Base-by-base conservation (phyloP, 1,139 yeast genomes). In the Blastobotrys elegans region DNA sequence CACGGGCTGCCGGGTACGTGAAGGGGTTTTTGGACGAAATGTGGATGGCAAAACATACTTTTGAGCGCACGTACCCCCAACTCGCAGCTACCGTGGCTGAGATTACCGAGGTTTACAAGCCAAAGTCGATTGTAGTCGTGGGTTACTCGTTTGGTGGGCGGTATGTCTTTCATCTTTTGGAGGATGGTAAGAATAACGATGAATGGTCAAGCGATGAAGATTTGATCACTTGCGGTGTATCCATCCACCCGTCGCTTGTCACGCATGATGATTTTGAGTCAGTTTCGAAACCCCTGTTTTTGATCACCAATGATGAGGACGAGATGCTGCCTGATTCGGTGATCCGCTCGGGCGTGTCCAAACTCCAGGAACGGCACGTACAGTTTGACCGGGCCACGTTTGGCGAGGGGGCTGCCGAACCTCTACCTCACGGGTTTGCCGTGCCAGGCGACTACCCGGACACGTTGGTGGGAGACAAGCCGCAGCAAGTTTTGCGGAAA, bases 111-210 rank as follows among this genome's bases (percentile, higher is more conserved):
- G 61, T 62, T 0, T 68, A 66, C 53, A 58, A 57, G 14, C 72
- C 72, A 4, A 49, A 58, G 24, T 60, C 57, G 18, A 54, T 67
- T 2, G 63, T 66, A 1, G 57, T 69, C 4, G 56, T 69, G 32
- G 73, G 73, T 3, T 69, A 69, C 49, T 66, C 72, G 13, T 69
- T 65, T 53, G 73, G 73, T n/a, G 71, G 65, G 4, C 59, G 67
- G 40, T 65, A 67, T 38, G 71, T 62, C 14, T 46, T 65, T 46
- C 60, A 57, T 26, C 39, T 65, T 44, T 48, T 65, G 47, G 52
- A 58, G 49, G 46, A 42, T 29, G 53, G 55, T 22, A 51, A 50
- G 30, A 56, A 60, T 13, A 53, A 53, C 41, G n/a, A n/a, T n/a
- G 58, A 58, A 41, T 54, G 64, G 60, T 51, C 62, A 8, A 52